phyloP scores from a whole-genome alignment of 139 green algal species.

The Astrephomene gubernaculifera region DNA sequence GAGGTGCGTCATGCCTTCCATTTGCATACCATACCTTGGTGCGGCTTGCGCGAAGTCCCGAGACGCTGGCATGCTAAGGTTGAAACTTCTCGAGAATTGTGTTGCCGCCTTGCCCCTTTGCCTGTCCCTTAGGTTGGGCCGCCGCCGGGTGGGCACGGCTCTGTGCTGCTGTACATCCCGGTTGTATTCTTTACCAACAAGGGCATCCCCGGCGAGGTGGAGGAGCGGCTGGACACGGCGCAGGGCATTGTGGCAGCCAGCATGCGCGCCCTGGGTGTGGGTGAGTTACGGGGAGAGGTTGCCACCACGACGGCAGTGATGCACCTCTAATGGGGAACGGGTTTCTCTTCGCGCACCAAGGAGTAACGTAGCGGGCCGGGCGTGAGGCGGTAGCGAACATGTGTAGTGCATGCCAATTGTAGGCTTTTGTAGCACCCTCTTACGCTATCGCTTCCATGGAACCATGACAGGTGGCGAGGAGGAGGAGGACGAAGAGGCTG shows the following conservation, averaged over 20 bases:
- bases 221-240: slow-evolving; percentile 64
- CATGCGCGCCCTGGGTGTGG: slow-evolving; percentile 56
- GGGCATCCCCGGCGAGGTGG: slow-evolving; percentile 87
- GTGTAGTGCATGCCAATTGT: too few species aligned
- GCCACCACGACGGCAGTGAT: not conserved
- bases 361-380: too few species aligned
- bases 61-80: too few species aligned
- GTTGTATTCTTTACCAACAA: slow-evolving; percentile 91
- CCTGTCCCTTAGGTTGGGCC: slow-evolving; percentile 55
- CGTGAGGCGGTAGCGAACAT: too few species aligned
- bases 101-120: not conserved
- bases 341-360: too few species aligned
- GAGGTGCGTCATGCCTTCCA: slow-evolving; percentile 74
- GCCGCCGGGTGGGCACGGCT: slow-evolving; percentile 67
- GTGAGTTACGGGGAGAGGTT: slow-evolving; percentile 2
- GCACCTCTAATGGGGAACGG: too few species aligned
- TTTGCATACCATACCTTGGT: too few species aligned
- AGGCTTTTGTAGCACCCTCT: too few species aligned
- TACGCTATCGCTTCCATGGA: too few species aligned
- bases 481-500: slow-evolving; percentile 82
- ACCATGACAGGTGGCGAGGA: too few species aligned
- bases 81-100: too few species aligned
- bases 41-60: too few species aligned
- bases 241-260: slow-evolving; percentile 64
- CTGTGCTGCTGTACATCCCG: slow-evolving; percentile 78